Evolutionary conservation across 208 protist genomes (phyloP), one percentile per base, ranked within the genome.

Genomic region (Leishmania gerbilli): DNA sequence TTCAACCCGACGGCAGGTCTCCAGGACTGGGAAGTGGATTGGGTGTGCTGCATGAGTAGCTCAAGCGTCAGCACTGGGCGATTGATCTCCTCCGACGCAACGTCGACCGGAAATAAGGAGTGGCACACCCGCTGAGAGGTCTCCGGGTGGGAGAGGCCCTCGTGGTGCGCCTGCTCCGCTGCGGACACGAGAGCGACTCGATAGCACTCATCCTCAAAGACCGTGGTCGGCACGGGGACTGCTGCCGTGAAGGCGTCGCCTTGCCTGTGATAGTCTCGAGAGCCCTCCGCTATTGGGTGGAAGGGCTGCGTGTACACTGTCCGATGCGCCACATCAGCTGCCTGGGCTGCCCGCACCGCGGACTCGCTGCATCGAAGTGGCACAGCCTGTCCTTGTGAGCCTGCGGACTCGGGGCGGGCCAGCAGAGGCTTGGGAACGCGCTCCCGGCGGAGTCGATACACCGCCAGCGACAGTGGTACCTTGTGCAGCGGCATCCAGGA

Each of bases 161-260:
- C 62, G 58, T 71, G 53, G 21, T 42, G 56, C 40, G 42, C 40
- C 19, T 27, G 27, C 24, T 82, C 82, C 74, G 45, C 77, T 3
- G 47, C 42, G 3, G 82, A 86, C 11, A 75, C 21, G 24, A 86
- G 74, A 8, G 74, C 78, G 21, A 86, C 75, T 34, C 82, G 77
- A 67, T 86, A 86, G 74, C 74, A 79, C 45, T 86, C 78, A 8
- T 86, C 82, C n/a, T 86, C 82, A 55, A 86, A 86, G 1, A 82
- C 82, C 1, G 78, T 80, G 37, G 76, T 45, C 8, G 82, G 77
- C 19, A 49, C 74, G 8, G 82, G 78, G 8, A 69, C 64, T 7
- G 56, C 55, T 1, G 19, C 56, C 27, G 62, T 68, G n/a, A 40
- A 27, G 24, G 58, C 65, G 64, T 75, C 74, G 27, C 62, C 65